Base-by-base conservation (phyloP, 768 basidiomycete species). In the Artomyces pyxidatus region DNA sequence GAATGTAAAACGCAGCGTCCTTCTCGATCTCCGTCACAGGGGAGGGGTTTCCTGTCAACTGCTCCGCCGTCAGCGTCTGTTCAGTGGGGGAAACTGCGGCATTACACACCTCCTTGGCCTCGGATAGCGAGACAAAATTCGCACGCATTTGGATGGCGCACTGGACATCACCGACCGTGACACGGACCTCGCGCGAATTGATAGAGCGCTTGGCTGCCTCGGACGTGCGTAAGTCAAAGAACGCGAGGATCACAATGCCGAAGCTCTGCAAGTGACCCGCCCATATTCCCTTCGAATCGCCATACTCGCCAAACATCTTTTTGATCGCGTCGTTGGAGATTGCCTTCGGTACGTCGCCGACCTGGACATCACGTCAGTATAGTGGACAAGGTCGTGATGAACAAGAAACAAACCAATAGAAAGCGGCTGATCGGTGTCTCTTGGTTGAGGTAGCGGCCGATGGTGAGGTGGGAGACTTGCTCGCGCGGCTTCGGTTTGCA, bases 41-140 rank as follows among this genome's bases (percentile, higher is more conserved):
- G 2, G 50, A 55, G 8, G 53, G 49, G 37, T 46, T 50, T 26
- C 53, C 48, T 21, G 52, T 50, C 32, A 51, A 48, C 52, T 54
- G 52, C 25, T n/a, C 32, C 23, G 41, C 19, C 10, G 22, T 42
- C 37, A 49, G 14, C 12, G n/a, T n/a, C n/a, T n/a, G n/a, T n/a
- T n/a, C n/a, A n/a, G n/a, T n/a, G n/a, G n/a, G n/a, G n/a, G n/a
- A n/a, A n/a, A n/a, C n/a, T n/a, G n/a, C n/a, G n/a, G n/a, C n/a
- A n/a, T n/a, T n/a, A n/a, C 50, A 37, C 54, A 57, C 56, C 42
- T 57, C 48, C 45, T 54, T 55, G n/a, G 56, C 56, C 41, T 57
- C 56, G 11, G 25, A 44, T 3, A 57, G 47, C 9, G 46, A 48
- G 4, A 57, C 45, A 40, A 48, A 57, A n/a, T 35, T 50, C 7